phyloP scores from a whole-genome alignment of 495 filamentous ascomycete genomes.

The Aspergillus panamensis region DNA sequence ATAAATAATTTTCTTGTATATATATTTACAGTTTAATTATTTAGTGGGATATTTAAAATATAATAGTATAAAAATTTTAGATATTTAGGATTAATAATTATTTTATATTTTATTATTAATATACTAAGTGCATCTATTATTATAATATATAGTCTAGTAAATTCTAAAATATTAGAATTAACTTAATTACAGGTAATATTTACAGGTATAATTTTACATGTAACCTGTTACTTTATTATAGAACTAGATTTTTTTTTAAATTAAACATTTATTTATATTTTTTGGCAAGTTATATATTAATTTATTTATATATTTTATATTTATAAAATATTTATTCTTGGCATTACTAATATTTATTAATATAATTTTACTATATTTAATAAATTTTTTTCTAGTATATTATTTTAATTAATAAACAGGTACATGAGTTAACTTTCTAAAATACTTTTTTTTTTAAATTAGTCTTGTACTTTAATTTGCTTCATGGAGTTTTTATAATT shows the following conservation, averaged over 20 bases:
- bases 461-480: background rate
- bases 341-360: background rate
- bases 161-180: too few species aligned
- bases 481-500: background rate
- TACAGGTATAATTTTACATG: too few species aligned
- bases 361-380: background rate
- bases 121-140: too few species aligned
- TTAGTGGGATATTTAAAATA: background rate
- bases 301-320: background rate
- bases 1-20: background rate
- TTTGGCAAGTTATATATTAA: too few species aligned
- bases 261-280: too few species aligned
- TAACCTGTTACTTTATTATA: too few species aligned
- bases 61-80: background rate
- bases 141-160: too few species aligned
- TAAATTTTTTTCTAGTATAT: conserved; percentile 1
- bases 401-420: background rate
- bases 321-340: background rate
- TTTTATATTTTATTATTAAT: background rate
- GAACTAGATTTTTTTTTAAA: background rate
- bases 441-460: background rate
- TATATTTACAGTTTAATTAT: background rate
- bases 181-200: too few species aligned
- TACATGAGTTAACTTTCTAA: background rate
- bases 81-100: background rate